Evolutionary conservation across 257 asterid genomes (phyloP), one percentile per base, ranked within the genome.

Genomic region (Solanum okadae): DNA sequence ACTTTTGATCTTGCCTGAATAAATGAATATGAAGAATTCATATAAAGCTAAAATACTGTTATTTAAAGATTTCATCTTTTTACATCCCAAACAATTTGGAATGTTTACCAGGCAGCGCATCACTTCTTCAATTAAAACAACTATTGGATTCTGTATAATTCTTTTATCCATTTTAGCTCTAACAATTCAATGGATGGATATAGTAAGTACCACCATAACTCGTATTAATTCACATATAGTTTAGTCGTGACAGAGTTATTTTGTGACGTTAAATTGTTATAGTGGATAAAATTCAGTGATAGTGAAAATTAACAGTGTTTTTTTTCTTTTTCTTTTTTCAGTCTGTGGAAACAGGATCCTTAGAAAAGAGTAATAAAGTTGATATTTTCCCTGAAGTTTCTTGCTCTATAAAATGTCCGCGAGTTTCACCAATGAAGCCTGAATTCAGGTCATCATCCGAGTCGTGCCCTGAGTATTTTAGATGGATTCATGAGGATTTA

Each of bases 401-500:
- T 75, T 96, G 98, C 83, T 91, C 95, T 46, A 90, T 65, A 72
- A 91, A 91, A 25, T 96, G 98, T 84, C 90, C 94, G 10, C 87
- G 89, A 82, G 90, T 86, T 59, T 18, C 92, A 70, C 90, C 90
- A 37, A 34, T 18, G 9, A 35, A 83, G 38, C 88, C 18, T 67
- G 71, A 49, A 71, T 75, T 7, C 61, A 88, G 29, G 13, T 42
- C 91, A 40, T 37, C 91, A 23, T 11, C 86, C 3, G 88, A 81
- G n/a, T 85, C 88, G 1, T 96, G 99, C 76, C 98, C 98, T 0
- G 96, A 92, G 6, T 95, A 95, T 92, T 95, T 96, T 87, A 92
- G 86, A 85, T 96, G 99, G 99, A 95, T 96, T 85, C 98, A 96
- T 35, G 96, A 96, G 88, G 99, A 96, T 88, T 92, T 96, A 87